Base-by-base conservation (phyloP, 2,329 filamentous ascomycete genomes). In the Fusarium sp. region DNA sequence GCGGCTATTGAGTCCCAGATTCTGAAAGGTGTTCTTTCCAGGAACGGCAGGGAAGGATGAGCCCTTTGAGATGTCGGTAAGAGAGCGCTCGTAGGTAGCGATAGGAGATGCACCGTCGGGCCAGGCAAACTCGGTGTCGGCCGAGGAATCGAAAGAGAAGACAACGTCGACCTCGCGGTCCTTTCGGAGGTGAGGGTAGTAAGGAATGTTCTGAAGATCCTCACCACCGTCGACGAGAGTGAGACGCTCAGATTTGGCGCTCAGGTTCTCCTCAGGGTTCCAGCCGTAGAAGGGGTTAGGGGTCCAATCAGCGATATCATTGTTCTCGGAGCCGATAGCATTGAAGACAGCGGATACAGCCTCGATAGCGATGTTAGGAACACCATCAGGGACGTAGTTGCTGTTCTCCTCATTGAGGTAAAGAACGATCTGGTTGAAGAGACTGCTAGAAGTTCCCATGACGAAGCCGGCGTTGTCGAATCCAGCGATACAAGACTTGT, bases 181-280 rank as follows among this genome's bases (percentile, higher is more conserved):
- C 27, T 81, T 82, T 10, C 85, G 78, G 58, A 84, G 79, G 32
- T 84, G 92, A 3, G 82, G 93, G 77, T 94, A 88, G 10, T 95
- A 84, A 8, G 93, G 93, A 49, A 97, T 87, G 78, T 96, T 96
- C 75, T 97, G 91, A 3, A 87, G 79, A 79, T 96, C 93, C 77
- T 93, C 89, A 25, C 93, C 93, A 40, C 93, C 93, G 72, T 97
- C 93, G 15, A 95, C 92, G 6, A 97, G 85, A 6, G 90, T 92
- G 15, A 97, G 86, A 15, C 83, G 78, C 10, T 84, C 81, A 4
- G 82, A 25, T 82, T 86, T 32, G 78, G 80, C 74, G 67, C 79
- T 79, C 10, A 82, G 75, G 73, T 82, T 82, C 62, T 87, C 71
- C 79, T 52, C 76, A 3, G 80, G 72, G 73, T 88, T 86, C 81